These are phyloP conservation scores for Domatiomyces catenatus DNA, from an alignment of 2,329 filamentous ascomycete species.

Conservation along the genomic window DNA sequence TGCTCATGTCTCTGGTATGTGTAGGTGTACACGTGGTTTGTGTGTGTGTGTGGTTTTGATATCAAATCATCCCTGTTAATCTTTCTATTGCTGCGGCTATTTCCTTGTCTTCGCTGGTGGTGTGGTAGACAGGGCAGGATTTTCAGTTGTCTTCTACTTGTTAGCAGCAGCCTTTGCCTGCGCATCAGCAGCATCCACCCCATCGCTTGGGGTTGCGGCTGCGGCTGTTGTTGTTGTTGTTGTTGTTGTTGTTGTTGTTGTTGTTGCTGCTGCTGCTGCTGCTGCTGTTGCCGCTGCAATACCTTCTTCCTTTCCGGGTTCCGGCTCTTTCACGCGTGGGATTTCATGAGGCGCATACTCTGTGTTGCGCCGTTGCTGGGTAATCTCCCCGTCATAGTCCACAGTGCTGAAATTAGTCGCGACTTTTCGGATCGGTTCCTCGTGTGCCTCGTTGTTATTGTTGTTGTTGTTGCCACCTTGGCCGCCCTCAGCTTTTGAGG, in stretches of 20 bases:
- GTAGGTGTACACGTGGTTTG: too few relatives aligned
- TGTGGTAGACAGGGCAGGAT: too few relatives aligned
- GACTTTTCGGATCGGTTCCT: conserved; percentile 8
- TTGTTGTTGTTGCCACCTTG: conserved; percentile 5
- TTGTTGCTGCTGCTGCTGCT: background rate
- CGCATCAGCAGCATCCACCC: background rate
- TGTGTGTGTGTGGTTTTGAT: too few relatives aligned
- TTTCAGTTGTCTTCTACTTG: too few relatives aligned
- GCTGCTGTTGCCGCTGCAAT: background rate
- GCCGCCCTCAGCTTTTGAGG: conserved; percentile 14
- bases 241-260: background rate
- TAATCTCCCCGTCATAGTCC: conserved; percentile 10
- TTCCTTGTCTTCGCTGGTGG: too few relatives aligned
- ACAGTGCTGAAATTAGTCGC: conserved; percentile 14
- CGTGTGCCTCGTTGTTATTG: conserved; percentile 3
- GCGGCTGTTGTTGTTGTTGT: background rate
- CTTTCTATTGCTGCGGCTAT: too few relatives aligned
- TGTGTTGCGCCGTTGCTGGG: conserved; percentile 10
- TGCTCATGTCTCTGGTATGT: too few relatives aligned
- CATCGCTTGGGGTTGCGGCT: background rate
- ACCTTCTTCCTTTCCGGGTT: too few relatives aligned
- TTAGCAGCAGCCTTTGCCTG: too few relatives aligned
- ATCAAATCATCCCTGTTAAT: too few relatives aligned
- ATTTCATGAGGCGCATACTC: conserved; percentile 14
- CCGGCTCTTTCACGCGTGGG: background rate